phyloP scores from a whole-genome alignment of 2,329 filamentous ascomycete genomes.

The Aspergillus tanneri region DNA sequence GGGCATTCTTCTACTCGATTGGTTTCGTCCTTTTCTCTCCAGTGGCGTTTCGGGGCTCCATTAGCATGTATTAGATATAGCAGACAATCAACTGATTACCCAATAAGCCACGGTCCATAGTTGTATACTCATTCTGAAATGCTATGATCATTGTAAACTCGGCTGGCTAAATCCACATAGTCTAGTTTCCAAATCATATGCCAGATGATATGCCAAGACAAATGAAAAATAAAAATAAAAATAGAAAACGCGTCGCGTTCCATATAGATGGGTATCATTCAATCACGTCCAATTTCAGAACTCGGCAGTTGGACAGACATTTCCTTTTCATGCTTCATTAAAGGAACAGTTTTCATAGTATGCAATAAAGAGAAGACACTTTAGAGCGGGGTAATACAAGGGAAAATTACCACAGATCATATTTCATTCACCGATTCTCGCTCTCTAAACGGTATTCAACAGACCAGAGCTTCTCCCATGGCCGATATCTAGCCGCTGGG shows the following conservation, averaged over 20 bases:
- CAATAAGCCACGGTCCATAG: too few species aligned
- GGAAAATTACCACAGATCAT: not conserved
- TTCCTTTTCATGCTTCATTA: not conserved
- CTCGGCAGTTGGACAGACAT: not conserved
- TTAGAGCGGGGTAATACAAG: too few species aligned
- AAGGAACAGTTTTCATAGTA: not conserved
- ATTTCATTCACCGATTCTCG: conserved; percentile 12
- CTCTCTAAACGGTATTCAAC: conserved; percentile 43
- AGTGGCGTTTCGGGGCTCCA: not conserved
- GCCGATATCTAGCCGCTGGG: conserved; percentile 26
- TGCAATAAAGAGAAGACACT: not conserved
- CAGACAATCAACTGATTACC: not conserved
- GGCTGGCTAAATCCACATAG: not conserved
- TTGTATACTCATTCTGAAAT: not conserved
- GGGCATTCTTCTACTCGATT: not conserved
- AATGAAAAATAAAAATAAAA: conserved; percentile 1
- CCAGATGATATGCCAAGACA: not conserved
- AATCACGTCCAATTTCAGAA: conserved; percentile 14
- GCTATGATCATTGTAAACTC: not conserved
- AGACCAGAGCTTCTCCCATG: conserved; percentile 47
- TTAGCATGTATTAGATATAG: not conserved
- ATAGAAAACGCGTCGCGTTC: conserved; percentile 3
- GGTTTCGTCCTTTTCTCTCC: not conserved
- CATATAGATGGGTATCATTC: conserved; percentile 22
- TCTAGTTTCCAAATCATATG: not conserved